These are phyloP conservation scores for Leccinum imitatum DNA, from an alignment of 768 basidiomycete genomes.

Conservation along the genomic window DNA sequence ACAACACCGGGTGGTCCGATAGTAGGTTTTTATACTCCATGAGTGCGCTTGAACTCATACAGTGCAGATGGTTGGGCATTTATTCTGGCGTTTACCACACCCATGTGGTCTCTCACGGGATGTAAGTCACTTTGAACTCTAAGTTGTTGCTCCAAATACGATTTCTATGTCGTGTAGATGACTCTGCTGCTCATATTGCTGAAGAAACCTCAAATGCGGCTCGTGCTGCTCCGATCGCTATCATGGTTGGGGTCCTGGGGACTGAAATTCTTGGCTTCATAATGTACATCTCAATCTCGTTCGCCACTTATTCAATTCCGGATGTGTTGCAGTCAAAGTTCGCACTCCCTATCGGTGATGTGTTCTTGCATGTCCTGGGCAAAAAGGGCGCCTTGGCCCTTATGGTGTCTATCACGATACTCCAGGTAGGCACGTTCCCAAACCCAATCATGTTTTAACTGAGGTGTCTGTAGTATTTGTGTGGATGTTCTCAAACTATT, in stretches of 20 bases:
- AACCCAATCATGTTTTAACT: background rate
- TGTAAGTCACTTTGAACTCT: slow-evolving; percentile 11
- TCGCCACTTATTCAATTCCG: slow-evolving; percentile 40
- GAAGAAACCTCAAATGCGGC: slow-evolving; percentile 47
- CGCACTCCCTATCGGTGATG: slow-evolving; percentile 42
- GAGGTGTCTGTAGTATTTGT: slow-evolving; percentile 33
- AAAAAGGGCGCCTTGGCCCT: slow-evolving; percentile 43
- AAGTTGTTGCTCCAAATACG: background rate
- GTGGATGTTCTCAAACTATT: slow-evolving; percentile 45
- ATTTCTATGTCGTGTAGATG: slow-evolving; percentile 30
- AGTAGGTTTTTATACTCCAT: slow-evolving; percentile 4
- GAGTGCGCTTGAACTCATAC: background rate
- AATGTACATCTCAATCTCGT: slow-evolving; percentile 42
- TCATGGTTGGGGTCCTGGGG: slow-evolving; percentile 40
- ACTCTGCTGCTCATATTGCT: slow-evolving; percentile 48
- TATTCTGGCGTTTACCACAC: slow-evolving; percentile 26
- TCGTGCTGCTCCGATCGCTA: slow-evolving; percentile 44
- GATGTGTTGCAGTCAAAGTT: slow-evolving; percentile 34
- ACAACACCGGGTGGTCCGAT: slow-evolving; percentile 25
- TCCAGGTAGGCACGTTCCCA: slow-evolving; percentile 36
- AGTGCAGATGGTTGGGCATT: slow-evolving; percentile 24
- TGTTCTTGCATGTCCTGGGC: slow-evolving; percentile 39
- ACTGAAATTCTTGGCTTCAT: slow-evolving; percentile 44
- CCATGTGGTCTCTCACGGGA: slow-evolving; percentile 28
- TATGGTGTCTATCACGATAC: slow-evolving; percentile 44